Base-by-base conservation (phyloP, 768 basidiomycete genomes). In the Leccinum longicurvipes region DNA sequence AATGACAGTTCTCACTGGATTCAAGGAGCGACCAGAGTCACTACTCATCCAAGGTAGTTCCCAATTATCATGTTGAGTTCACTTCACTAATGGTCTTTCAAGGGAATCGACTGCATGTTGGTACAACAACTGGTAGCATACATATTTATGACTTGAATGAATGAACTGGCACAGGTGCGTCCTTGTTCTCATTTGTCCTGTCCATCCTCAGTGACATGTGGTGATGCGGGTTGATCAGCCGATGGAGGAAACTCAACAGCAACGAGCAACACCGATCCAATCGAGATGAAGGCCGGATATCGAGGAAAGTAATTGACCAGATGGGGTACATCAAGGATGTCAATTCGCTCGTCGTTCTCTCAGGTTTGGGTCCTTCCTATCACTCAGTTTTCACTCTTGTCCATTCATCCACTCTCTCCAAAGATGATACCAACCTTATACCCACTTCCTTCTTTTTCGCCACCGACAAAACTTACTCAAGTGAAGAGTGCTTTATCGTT, bases 401-500 rank as follows among this genome's bases (percentile, higher is more conserved):
- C 50, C 47, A 31, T 44, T 59, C 39, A 55, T 25, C 24, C n/a
- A n/a, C 6, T 11, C 42, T 32, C 8, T 29, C 9, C 62, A 96
- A 95, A 97, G 65, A 77, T 81, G 15, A 77, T 77, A 14, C 81
- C 91, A 14, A 86, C 87, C 2, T 74, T 98, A 32, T 89, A 85
- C 63, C 85, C 91, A 0, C 74, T 94, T 3, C 89, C 92, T 4
- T 81, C 81, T 3, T 77, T 93, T 45, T 69, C 85, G 2, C 86
- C 89, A 3, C 78, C 87, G 7, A 88, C 86, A 1, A 79, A 82
- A 11, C 82, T 98, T 1, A 65, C 78, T 14, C 91, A 90, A 65
- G 86, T 91, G 1, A 89, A 90, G 69, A 79, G 81, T 17, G 93
- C 93, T 0, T 82, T 94, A 55, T 89, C 91, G 4, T 95, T 99